phyloP scores from a whole-genome alignment of 768 basidiomycete genomes.

The Kwoniella newhampshirensis region DNA sequence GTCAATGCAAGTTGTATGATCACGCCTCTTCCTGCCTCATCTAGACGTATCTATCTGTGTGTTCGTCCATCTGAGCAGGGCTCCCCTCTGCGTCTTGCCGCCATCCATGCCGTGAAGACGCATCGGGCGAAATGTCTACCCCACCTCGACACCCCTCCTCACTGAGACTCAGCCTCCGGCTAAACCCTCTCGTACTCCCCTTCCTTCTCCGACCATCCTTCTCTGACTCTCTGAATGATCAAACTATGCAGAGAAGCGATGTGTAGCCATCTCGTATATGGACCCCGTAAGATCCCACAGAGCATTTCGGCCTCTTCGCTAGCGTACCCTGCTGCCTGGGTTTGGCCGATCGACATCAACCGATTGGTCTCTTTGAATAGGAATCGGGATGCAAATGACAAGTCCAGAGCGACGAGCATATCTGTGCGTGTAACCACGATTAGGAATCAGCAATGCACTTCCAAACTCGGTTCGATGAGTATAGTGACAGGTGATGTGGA shows the following conservation, averaged over 20 bases:
- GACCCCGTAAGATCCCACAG: constrained; percentile 15
- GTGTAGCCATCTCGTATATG: constrained; percentile 33
- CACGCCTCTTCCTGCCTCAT: too few species aligned
- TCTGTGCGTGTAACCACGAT: constrained; percentile 27
- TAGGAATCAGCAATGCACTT: not conserved
- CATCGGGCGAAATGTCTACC: too few species aligned
- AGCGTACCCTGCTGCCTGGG: constrained; percentile 10
- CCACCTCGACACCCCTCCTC: too few species aligned
- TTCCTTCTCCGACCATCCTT: constrained; percentile 49
- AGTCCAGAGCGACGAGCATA: constrained; percentile 39
- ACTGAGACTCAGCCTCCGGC: too few species aligned
- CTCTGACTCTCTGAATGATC: constrained; percentile 41
- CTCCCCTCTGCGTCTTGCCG: too few species aligned
- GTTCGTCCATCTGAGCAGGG: too few species aligned
- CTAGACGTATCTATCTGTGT: too few species aligned
- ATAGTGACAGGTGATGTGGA: too few species aligned
- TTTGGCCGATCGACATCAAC: constrained; percentile 16
- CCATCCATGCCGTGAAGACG: too few species aligned
- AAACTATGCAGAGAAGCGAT: constrained; percentile 43
- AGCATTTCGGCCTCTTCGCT: constrained; percentile 33
- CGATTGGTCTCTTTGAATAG: constrained; percentile 43
- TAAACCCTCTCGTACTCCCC: constrained; percentile 48
- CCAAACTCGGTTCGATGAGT: too few species aligned
- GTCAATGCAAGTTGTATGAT: not conserved
- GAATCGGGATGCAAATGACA: constrained; percentile 43